Conservation (phyloP, 2,329 filamentous ascomycete species). For the Immersiporthe knoxdaviesiana region DNA sequence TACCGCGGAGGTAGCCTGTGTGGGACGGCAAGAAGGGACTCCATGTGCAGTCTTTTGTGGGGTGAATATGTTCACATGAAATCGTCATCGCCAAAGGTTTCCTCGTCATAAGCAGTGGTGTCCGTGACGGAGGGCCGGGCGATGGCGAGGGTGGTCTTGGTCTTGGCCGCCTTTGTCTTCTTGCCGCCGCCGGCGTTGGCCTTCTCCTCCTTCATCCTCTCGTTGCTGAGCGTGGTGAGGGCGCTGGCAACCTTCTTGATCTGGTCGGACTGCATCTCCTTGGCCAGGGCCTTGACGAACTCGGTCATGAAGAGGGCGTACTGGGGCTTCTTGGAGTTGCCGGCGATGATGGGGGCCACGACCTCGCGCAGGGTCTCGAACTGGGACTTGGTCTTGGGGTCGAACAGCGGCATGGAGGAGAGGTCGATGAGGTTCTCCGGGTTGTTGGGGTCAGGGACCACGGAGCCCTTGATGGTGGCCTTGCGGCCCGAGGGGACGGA, state of each 20-base stretch:
- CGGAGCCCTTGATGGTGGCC: slow-evolving; percentile 60
- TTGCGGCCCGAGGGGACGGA: slow-evolving; percentile 69
- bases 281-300: slow-evolving; percentile 82
- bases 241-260: slow-evolving; percentile 94
- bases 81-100: slow-evolving; percentile 73
- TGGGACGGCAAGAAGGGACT: neutral
- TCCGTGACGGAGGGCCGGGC: slow-evolving; percentile 62
- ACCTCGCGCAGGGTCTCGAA: slow-evolving; percentile 80
- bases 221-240: slow-evolving; percentile 88
- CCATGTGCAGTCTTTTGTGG: neutral
- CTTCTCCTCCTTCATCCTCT: slow-evolving; percentile 99
- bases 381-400: slow-evolving; percentile 83
- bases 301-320: slow-evolving; percentile 91
- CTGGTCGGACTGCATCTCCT: slow-evolving; percentile 87
- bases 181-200: slow-evolving; percentile 89
- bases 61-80: slow-evolving; percentile 26
- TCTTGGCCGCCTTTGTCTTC: slow-evolving; percentile 97
- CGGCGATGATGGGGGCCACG: slow-evolving; percentile 75
- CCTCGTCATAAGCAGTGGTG: slow-evolving; percentile 74
- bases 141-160: slow-evolving; percentile 81
- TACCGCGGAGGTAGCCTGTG: neutral
- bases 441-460: slow-evolving; percentile 72
- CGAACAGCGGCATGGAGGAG: slow-evolving; percentile 79
- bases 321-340: slow-evolving; percentile 83
- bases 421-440: slow-evolving; percentile 82